phyloP scores from a whole-genome alignment of 768 basidiomycete genomes.

The Lentinula edodes region DNA sequence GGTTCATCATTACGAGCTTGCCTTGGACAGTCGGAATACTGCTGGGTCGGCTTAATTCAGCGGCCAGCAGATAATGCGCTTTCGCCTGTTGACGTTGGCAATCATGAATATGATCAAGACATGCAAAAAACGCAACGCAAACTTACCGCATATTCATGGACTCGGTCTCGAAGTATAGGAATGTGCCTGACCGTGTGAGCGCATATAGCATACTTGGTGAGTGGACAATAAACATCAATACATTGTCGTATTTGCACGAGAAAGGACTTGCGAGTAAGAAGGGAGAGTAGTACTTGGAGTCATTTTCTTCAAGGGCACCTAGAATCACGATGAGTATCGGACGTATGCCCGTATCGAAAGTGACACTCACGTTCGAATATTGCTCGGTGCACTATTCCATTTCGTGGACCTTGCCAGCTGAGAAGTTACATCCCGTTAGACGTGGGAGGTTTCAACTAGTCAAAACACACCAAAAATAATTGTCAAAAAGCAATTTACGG shows the following conservation, averaged over 20 bases:
- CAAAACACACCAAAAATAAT: constrained; percentile 7
- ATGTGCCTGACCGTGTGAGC: constrained; percentile 8
- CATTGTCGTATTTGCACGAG: neutral
- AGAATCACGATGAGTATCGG: neutral
- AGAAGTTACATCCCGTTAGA: neutral
- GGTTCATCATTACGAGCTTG: neutral
- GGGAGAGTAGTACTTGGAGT: constrained; percentile 5
- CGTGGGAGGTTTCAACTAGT: neutral
- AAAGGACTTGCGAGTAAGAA: constrained; percentile 5
- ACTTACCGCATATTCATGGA: constrained; percentile 7
- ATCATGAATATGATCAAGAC: neutral
- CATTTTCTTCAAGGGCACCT: constrained; percentile 7
- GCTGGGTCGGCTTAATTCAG: constrained; percentile 6
- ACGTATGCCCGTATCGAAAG: neutral
- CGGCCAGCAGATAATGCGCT: constrained; percentile 3
- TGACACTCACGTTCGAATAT: constrained; percentile 5
- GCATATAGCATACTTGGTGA: constrained; percentile 3
- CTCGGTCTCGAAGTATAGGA: constrained; percentile 3
- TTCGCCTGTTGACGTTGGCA: constrained; percentile 3
- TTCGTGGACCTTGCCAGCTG: constrained; percentile 9
- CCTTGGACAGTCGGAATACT: constrained; percentile 9
- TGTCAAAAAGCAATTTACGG: constrained; percentile 3
- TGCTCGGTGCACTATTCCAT: constrained; percentile 6
- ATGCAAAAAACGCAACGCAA: neutral
- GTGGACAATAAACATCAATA: neutral